Conservation (phyloP, 2,329 filamentous ascomycete genomes). For the Byssochlamys sp. region DNA sequence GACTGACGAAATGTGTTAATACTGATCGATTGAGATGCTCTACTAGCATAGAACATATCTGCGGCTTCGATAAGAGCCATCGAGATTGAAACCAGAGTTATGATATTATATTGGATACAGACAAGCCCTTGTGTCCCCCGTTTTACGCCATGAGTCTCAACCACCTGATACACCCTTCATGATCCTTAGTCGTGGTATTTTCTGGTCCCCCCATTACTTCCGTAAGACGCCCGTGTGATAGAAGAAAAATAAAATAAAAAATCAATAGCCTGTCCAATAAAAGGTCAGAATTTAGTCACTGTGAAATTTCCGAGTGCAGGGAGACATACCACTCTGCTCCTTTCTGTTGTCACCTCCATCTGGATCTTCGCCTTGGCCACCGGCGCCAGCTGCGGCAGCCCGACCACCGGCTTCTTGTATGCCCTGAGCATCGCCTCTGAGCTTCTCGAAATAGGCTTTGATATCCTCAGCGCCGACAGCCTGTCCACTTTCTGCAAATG, state of each 20-base stretch:
- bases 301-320: not conserved
- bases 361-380: conserved; percentile 10
- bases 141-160: not conserved
- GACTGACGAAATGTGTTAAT: not conserved
- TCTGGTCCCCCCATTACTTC: not conserved
- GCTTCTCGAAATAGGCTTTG: conserved; percentile 88
- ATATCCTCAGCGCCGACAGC: conserved; percentile 90
- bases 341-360: conserved; percentile 27
- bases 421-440: conserved; percentile 74
- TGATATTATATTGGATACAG: not conserved
- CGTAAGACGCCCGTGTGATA: not conserved
- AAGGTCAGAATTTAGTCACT: not conserved
- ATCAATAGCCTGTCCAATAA: not conserved
- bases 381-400: conserved; percentile 30
- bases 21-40: not conserved
- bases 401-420: conserved; percentile 55
- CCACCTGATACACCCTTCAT: not conserved
- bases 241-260: not conserved
- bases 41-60: not conserved
- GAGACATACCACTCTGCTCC: conserved; percentile 39
- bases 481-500: conserved; percentile 83
- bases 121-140: not conserved
- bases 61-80: not conserved
- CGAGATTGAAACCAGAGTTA: not conserved
- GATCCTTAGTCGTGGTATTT: not conserved